phyloP scores from a whole-genome alignment of 1,284 basidiomycete genomes.

The Trametes sp. region DNA sequence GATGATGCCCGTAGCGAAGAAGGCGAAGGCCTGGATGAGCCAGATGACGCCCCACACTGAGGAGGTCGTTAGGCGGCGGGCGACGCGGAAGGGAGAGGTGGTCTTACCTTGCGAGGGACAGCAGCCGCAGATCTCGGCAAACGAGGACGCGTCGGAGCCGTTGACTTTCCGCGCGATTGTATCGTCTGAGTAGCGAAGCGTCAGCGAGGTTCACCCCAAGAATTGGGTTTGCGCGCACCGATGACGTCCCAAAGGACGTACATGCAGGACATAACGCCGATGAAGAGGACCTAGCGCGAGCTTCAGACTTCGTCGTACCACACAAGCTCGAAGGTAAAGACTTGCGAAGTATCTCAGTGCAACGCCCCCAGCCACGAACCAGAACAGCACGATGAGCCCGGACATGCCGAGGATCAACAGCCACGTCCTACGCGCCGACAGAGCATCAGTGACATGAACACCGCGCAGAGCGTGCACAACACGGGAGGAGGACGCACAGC shows the following conservation, averaged over 20 bases:
- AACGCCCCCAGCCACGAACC: constrained; percentile 81
- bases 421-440: constrained; percentile 63
- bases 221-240: constrained; percentile 52
- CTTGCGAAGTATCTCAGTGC: constrained; percentile 78
- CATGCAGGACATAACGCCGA: constrained; percentile 95
- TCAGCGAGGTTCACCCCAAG: background rate
- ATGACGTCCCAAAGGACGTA: constrained; percentile 90
- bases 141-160: constrained; percentile 90
- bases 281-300: constrained; percentile 77
- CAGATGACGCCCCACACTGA: constrained; percentile 90
- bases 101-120: constrained; percentile 70
- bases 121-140: constrained; percentile 87
- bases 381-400: constrained; percentile 79
- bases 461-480: background rate
- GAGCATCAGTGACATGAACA: background rate
- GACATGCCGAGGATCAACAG: constrained; percentile 78
- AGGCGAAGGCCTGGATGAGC: constrained; percentile 83
- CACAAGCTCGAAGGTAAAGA: constrained; percentile 25
- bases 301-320: constrained; percentile 6
- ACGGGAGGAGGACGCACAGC: constrained; percentile 59
- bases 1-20: constrained; percentile 85
- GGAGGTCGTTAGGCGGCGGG: background rate
- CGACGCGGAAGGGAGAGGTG: constrained; percentile 6
- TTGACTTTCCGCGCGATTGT: constrained; percentile 92
- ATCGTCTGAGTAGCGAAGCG: constrained; percentile 63